Conservation (phyloP, 2,329 filamentous ascomycete genomes). For the Calonectria leucothoes region DNA sequence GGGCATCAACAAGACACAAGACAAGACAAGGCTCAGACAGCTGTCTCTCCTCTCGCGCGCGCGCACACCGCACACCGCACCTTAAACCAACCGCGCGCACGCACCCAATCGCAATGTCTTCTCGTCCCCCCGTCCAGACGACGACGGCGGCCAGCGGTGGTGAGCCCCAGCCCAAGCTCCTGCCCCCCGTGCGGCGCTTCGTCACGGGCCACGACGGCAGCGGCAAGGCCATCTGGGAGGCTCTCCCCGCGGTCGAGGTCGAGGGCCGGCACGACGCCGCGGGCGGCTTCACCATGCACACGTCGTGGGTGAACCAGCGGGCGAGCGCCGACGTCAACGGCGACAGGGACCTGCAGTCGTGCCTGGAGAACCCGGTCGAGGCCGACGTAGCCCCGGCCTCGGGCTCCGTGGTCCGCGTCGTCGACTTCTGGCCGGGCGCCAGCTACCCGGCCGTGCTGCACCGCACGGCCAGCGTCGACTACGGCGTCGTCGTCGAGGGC, state of each 20-base stretch:
- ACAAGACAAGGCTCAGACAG: background rate
- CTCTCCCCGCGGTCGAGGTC: constrained; percentile 28
- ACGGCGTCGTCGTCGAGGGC: constrained; percentile 35
- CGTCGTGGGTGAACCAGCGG: constrained; percentile 33
- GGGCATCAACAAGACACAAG: background rate
- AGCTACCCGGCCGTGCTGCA: constrained; percentile 34
- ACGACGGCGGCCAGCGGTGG: background rate
- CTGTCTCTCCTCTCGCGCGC: background rate
- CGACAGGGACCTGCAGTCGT: constrained; percentile 30
- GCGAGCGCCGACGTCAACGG: constrained; percentile 21
- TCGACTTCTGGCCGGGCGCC: constrained; percentile 39
- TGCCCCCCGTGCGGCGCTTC: constrained; percentile 31
- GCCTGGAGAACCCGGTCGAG: constrained; percentile 30
- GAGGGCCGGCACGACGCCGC: constrained; percentile 23
- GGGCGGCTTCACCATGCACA: constrained; percentile 35
- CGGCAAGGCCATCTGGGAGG: constrained; percentile 34
- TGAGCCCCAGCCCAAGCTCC: constrained; percentile 26
- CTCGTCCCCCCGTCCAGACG: constrained; percentile 1
- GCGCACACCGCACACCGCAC: background rate
- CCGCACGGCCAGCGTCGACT: constrained; percentile 38
- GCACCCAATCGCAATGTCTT: constrained; percentile 24
- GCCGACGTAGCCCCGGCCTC: constrained; percentile 32
- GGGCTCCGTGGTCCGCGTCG: constrained; percentile 30
- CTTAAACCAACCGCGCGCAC: background rate
- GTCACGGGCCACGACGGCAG: constrained; percentile 36